Evolutionary conservation across 805 yeast genomes (phyloP), one percentile per base, ranked within the genome.

Genomic region (Lachancea thermotolerans): DNA sequence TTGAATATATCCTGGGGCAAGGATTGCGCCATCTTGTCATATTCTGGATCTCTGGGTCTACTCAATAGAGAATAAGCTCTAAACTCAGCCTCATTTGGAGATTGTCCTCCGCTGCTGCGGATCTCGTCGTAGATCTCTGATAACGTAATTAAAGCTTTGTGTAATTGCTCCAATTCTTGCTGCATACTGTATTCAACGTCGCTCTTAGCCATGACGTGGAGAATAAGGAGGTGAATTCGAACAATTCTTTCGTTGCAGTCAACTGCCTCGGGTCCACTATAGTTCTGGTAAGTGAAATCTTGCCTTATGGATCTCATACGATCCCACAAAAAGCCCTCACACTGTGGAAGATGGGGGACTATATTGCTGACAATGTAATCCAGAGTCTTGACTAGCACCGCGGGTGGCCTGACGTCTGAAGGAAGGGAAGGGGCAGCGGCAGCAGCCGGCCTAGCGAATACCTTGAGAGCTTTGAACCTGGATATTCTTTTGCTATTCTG

Each of bases 401-500:
- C 75, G 0, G 99, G 99, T 1, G 99, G 96, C 49, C 99, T 73
- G 3, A 93, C 99, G 62, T 93, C 99, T 1, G 97, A 88, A 0
- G 99, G 99, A 47, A 93, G 69, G 2, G 98, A 95, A 1, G 97
- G 98, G 1, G 96, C 95, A 55, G 93, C 96, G 6, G 98, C 99
- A 0, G 98, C 97, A 14, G 95, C 96, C 0, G 99, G 97, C 55
- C 99, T 73, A 17, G 95, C 85, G 60, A 93, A 93, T 1, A 96
- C 95, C 65, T 93, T 93, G 6, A 93, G 77, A 0, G 97, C 96
- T 37, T 71, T 68, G 0, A 58, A 57, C 27, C 76, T 62, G 0
- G 86, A 73, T 5, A 88, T 82, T 49, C 68, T 73, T 4, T 78
- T 78, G 2, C 78, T 71, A 0, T 68, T 67, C 1, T 48, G 48